Base-by-base conservation (phyloP, 768 basidiomycete species). In the Postia placenta region DNA sequence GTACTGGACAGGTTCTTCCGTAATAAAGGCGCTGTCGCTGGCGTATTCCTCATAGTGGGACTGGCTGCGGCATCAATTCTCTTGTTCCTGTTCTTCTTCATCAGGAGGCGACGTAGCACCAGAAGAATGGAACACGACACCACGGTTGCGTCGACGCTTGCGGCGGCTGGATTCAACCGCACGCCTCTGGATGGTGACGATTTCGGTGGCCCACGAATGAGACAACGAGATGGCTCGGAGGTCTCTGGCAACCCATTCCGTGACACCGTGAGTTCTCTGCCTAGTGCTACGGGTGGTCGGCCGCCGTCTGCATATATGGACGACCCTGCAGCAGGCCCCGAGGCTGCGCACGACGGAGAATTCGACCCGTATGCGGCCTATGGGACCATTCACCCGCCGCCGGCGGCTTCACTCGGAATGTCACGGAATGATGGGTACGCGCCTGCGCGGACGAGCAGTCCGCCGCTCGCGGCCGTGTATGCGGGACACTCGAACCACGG, bases 1-100 rank as follows among this genome's bases (percentile, higher is more conserved):
- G 15, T 33, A 33, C 15, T n/a, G 5, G 30, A 12, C 55, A 90
- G 87, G 48, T 98, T 96, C 70, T 94, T 95, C 67, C 65, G 65
- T 43, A 89, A 95, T 62, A 87, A 85, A 20, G 92, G 92, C 17
- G 94, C 92, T 11, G 92, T 97, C 2, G 86, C 86, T 1, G 95
- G 89, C 39, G 88, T 92, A 6, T 98, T 96, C 59, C 80, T 91
- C 33, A 81, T 92, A 14, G 88, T 94, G 15, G 94, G 92, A 24
- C 74, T 98, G 17, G 84, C 89, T 3, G 81, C 69, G 24, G 82
- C 78, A 19, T 80, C 75, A 42, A 89, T 80, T 47, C 59, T 81
- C 35, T 70, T 89, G 42, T 88, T 80, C 76, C 71, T 85, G 48
- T 66, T 87, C 55, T 87, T 89, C 61, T 83, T 79, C 44, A 62